phyloP scores from a whole-genome alignment of 2,329 filamentous ascomycete species.

The Beauveria caledonica region DNA sequence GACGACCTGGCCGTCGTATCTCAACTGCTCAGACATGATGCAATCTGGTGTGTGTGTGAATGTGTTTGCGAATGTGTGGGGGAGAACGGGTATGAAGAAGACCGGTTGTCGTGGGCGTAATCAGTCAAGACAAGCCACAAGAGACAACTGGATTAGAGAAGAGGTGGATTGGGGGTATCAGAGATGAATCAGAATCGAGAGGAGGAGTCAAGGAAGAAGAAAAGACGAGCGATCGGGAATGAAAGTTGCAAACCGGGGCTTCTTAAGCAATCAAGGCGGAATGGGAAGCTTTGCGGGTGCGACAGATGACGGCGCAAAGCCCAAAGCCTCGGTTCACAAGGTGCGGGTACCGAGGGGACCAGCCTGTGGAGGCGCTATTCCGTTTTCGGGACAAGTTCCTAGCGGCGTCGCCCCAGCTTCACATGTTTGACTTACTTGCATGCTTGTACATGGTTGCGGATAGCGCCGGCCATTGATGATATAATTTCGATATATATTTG shows the following conservation, averaged over 20 bases:
- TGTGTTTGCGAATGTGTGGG: neutral
- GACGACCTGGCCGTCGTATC: slow-evolving; percentile 78
- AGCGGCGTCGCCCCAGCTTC: neutral
- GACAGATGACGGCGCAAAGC: neutral
- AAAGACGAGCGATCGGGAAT: neutral
- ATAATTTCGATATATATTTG: no score
- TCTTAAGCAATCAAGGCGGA: slow-evolving; percentile 1
- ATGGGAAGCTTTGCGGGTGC: neutral
- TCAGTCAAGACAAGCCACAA: neutral
- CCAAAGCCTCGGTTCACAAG: neutral
- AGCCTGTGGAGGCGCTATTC: neutral
- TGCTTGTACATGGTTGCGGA: no score
- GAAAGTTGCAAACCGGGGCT: slow-evolving; percentile 3
- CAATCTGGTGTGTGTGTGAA: slow-evolving; percentile 15
- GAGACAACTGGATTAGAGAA: neutral
- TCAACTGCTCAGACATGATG: slow-evolving; percentile 58
- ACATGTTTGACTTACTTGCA: neutral
- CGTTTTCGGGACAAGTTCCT: neutral
- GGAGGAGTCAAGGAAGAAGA: neutral
- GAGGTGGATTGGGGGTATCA: slow-evolving; percentile 6
- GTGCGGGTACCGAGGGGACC: slow-evolving; percentile 5
- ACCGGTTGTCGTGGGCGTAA: neutral
- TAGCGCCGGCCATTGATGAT: no score
- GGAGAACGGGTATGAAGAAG: neutral
- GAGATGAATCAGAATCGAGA: neutral